A percentile compares a stretch with the other conserved stretches of the same genome.
phyloP scores from a whole-genome alignment of 148 eudicot genomes.

The Arbutus unedo region DNA sequence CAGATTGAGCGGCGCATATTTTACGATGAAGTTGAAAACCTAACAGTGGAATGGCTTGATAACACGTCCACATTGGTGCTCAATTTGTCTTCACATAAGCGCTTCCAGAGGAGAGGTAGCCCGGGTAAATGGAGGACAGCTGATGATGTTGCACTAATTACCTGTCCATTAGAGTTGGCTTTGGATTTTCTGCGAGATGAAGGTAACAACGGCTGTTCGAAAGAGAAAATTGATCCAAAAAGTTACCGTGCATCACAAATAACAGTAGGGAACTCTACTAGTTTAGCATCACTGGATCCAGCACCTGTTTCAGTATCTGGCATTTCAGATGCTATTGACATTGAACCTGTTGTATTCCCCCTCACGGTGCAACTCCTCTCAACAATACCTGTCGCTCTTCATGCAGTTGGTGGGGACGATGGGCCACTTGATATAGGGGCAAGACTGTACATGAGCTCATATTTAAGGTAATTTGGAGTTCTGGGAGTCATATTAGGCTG shows the following conservation, averaged over 20 bases:
- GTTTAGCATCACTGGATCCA: conserved; percentile 10
- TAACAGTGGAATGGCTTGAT: conserved; percentile 83
- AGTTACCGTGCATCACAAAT: conserved; percentile 12
- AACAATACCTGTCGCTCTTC: conserved; percentile 75
- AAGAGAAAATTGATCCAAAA: not conserved
- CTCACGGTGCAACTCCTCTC: conserved; percentile 59
- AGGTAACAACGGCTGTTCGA: conserved; percentile 5
- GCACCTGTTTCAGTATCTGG: not conserved
- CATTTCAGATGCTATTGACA: conserved; percentile 14
- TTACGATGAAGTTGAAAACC: conserved; percentile 87
- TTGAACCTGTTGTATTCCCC: conserved; percentile 64
- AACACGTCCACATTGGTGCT: conserved; percentile 70
- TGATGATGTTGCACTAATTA: conserved; percentile 63
- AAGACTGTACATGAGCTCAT: conserved; percentile 70
- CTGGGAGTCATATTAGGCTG: not conserved
- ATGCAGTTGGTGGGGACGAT: conserved; percentile 83
- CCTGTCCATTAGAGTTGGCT: conserved; percentile 39
- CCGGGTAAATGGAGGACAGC: conserved; percentile 47
- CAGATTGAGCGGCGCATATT: conserved; percentile 83
- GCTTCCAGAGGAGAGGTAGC: conserved; percentile 48
- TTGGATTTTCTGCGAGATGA: conserved; percentile 19
- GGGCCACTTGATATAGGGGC: conserved; percentile 82
- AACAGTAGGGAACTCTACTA: conserved; percentile 5
- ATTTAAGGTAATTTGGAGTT: conserved; percentile 37
- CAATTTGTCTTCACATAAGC: conserved; percentile 38